Conservation (phyloP, 1,284 basidiomycete species). For the Mycosarcoma mackinlayi region DNA sequence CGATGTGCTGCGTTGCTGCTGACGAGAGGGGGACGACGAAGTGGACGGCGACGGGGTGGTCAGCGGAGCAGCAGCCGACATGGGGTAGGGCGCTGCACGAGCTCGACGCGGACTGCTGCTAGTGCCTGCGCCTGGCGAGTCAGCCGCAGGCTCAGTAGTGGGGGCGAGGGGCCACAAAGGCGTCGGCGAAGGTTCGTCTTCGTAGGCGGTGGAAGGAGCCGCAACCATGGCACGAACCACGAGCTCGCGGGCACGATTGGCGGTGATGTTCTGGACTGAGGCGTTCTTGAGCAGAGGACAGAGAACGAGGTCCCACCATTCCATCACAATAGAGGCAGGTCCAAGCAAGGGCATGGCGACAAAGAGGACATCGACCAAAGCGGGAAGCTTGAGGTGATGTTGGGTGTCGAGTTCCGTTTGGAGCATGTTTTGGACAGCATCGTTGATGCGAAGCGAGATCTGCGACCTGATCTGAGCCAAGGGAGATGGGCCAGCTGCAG, state of each 20-base stretch:
- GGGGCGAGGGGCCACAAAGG: slow-evolving; percentile 39
- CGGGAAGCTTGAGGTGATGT: slow-evolving; percentile 34
- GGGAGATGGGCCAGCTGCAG: slow-evolving; percentile 34
- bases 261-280: slow-evolving; percentile 37
- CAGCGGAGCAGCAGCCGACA: slow-evolving; percentile 34
- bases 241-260: slow-evolving; percentile 53
- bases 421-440: slow-evolving; percentile 39
- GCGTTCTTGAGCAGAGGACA: slow-evolving; percentile 57
- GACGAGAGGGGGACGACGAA: slow-evolving; percentile 24
- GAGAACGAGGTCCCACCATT: slow-evolving; percentile 65
- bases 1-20: slow-evolving; percentile 20
- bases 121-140: slow-evolving; percentile 8
- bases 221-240: slow-evolving; percentile 54
- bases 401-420: slow-evolving; percentile 44
- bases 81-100: slow-evolving; percentile 51
- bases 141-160: background rate
- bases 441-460: slow-evolving; percentile 47
- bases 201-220: slow-evolving; percentile 51
- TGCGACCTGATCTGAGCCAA: slow-evolving; percentile 48
- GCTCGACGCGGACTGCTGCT: slow-evolving; percentile 24
- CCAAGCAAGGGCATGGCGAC: slow-evolving; percentile 49
- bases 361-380: slow-evolving; percentile 53
- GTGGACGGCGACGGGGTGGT: slow-evolving; percentile 4
- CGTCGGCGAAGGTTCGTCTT: slow-evolving; percentile 51
- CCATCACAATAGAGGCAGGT: slow-evolving; percentile 43